Conservation (phyloP, 2,329 filamentous ascomycete genomes). For the Tympanopsis confertula region DNA sequence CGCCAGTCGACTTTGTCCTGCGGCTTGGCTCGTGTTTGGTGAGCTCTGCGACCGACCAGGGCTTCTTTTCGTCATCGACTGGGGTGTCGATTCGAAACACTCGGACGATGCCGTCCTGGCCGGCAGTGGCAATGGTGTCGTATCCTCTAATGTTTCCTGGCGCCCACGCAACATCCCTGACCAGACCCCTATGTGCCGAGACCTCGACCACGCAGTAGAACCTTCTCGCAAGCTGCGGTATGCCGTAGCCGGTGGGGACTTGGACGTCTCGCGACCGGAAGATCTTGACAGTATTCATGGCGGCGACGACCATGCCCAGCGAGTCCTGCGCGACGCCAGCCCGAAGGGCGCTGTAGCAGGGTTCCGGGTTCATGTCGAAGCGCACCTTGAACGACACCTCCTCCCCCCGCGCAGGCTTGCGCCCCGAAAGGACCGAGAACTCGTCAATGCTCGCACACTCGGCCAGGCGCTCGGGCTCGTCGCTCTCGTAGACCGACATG, state of each 20-base stretch:
- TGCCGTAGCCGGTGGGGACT: conserved; percentile 36
- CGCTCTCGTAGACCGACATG: conserved; percentile 72
- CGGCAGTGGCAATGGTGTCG: conserved; percentile 82
- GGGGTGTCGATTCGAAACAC: conserved; percentile 73
- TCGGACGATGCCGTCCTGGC: conserved; percentile 79
- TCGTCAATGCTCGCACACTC: conserved; percentile 69
- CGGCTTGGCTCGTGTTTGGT: conserved; percentile 16
- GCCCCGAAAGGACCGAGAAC: conserved; percentile 62
- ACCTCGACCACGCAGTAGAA: conserved; percentile 80
- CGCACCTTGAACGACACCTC: conserved; percentile 77
- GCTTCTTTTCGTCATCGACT: conserved; percentile 31
- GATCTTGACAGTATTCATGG: conserved; percentile 71
- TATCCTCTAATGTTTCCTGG: conserved; percentile 82
- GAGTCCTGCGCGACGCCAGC: conserved; percentile 74
- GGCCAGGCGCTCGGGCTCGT: conserved; percentile 68
- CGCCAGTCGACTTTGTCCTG: conserved; percentile 17
- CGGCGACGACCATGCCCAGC: conserved; percentile 71
- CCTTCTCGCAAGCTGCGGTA: conserved; percentile 50
- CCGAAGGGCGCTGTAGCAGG: conserved; percentile 65
- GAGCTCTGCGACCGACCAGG: conserved; percentile 35
- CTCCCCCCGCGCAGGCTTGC: conserved; percentile 64
- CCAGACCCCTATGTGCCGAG: conserved; percentile 60
- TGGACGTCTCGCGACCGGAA: conserved; percentile 61
- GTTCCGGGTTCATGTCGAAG: conserved; percentile 79
- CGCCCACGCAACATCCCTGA: conserved; percentile 85